Evolutionary conservation across 2,329 filamentous ascomycete species (phyloP), one percentile per base, ranked within the genome.

Genomic region (Diplodia intermedia): DNA sequence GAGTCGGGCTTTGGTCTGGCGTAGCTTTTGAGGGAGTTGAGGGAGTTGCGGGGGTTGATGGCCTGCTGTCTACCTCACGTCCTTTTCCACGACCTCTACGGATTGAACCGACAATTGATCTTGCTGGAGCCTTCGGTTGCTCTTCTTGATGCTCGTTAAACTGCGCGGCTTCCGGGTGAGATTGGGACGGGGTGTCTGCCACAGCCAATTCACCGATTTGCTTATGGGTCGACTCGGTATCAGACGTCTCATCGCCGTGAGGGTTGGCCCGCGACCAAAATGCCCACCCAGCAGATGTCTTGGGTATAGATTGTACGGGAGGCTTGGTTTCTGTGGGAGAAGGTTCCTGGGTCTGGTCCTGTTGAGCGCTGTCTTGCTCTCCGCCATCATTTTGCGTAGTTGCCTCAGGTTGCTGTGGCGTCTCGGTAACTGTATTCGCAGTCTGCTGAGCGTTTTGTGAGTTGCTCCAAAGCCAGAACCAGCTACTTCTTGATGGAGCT

Each of bases 181-280:
- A 81, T 70, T 84, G 82, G 15, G 82, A 84, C 8, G 83, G 83
- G 1, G 83, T 85, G 66, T 84, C 79, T 15, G 81, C 82, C 7
- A 85, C 83, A 20, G 83, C 83, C 4, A 85, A 74, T 69, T 85
- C 82, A 6, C 81, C 80, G 15, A 86, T 80, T 65, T 85, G 82
- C 68, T 86, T 88, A 82, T 71, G 84, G 78, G 79, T 90, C 82
- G 53, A 88, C 85, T 57, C 84, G 77, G 76, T 89, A 81, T 40
- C 86, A 82, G 70, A 86, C 82, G 62, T 73, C 85, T 82, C 29
- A 82, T 88, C 71, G 77, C 74, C 73, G 83, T 86, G 43, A 74
- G 80, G 71, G 68, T 78, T 79, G 3, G 90, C 88, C 55, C 85
- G 86, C 15, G 89, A 92, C 91, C 91, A 94, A 71, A 94, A 94